Evolutionary conservation across 352 stramenopile genomes (phyloP).

Genomic region (Globisporangium paddicum): DNA sequence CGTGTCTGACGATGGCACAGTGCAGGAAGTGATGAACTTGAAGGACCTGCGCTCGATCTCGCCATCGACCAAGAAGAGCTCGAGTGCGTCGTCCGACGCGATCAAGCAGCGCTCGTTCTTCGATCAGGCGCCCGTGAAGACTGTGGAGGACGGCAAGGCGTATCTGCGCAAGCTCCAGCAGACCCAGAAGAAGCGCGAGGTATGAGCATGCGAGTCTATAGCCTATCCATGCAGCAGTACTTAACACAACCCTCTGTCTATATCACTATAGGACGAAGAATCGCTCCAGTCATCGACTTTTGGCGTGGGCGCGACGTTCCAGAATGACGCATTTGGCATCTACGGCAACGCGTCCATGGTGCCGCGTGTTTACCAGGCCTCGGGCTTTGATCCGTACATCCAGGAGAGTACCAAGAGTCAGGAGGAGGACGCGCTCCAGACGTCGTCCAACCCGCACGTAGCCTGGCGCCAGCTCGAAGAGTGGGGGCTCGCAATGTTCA

Average conservation of each 20-base stretch:
- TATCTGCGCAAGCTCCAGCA: conserved; percentile 66
- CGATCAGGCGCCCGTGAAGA: conserved; percentile 51
- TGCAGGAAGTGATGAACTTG: conserved; percentile 60
- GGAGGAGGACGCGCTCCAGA: conserved; percentile 71
- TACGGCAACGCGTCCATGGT: conserved; percentile 66
- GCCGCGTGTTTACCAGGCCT: conserved; percentile 78
- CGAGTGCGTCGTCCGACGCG: not conserved
- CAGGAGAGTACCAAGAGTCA: conserved; percentile 55
- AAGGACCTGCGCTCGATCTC: conserved; percentile 49
- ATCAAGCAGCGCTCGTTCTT: conserved; percentile 64
- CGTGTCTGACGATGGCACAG: conserved; percentile 17
- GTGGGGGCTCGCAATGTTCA: conserved; percentile 76
- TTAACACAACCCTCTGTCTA: too few species aligned
- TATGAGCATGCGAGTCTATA: too few species aligned
- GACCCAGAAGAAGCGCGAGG: conserved; percentile 32
- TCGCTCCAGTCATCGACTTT: conserved; percentile 44
- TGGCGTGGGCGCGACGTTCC: conserved; percentile 39
- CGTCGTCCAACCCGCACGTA: conserved; percentile 63
- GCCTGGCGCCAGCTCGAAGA: conserved; percentile 78
- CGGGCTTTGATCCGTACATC: conserved; percentile 70
- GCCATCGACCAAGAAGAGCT: conserved; percentile 32
- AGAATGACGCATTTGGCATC: conserved; percentile 59
- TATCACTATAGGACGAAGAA: conserved; percentile 21
- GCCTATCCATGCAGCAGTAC: too few species aligned
- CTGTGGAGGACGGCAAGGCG: conserved; percentile 67